Evolutionary conservation across 2,329 filamentous ascomycete genomes (phyloP).

Genomic region (Trichoderma lentiforme): DNA sequence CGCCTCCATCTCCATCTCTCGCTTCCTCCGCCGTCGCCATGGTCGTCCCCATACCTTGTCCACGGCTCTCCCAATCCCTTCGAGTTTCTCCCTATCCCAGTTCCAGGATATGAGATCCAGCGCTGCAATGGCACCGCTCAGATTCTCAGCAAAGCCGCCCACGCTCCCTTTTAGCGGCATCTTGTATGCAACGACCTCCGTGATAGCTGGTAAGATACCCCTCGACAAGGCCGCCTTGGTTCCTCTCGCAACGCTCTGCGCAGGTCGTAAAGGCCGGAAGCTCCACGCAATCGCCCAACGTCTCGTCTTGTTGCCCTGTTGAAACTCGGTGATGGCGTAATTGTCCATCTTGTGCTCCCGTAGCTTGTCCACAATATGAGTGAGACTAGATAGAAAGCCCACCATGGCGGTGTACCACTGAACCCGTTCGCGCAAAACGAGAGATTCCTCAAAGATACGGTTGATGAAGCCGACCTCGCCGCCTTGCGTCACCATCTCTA

Average conservation of each 20-base stretch:
- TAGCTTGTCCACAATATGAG: conserved; percentile 58
- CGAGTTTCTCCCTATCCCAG: conserved; percentile 53
- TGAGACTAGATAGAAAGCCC: conserved; percentile 70
- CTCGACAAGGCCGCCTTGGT: conserved; percentile 40
- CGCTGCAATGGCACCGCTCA: conserved; percentile 47
- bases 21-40: conserved; percentile 59
- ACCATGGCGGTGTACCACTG: conserved; percentile 93
- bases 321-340: conserved; percentile 76
- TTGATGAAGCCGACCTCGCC: conserved; percentile 75
- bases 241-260: conserved; percentile 43
- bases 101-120: conserved; percentile 61
- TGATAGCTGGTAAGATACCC: conserved; percentile 42
- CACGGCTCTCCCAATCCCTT: conserved; percentile 61
- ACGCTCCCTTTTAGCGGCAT: conserved; percentile 39
- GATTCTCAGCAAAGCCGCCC: conserved; percentile 31
- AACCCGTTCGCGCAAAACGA: conserved; percentile 56
- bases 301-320: conserved; percentile 73
- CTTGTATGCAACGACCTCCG: conserved; percentile 42
- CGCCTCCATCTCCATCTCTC: conserved; percentile 45
- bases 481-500: conserved; percentile 82
- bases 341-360: conserved; percentile 62
- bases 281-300: conserved; percentile 91
- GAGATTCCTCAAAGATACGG: conserved; percentile 68
- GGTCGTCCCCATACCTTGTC: conserved; percentile 76
- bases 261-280: conserved; percentile 65